A percentile compares a stretch with the other conserved stretches of the same genome.
Evolutionary conservation across 192 early-diverging fungal genomes (phyloP).

Genomic region (Mortierella antarctica): DNA sequence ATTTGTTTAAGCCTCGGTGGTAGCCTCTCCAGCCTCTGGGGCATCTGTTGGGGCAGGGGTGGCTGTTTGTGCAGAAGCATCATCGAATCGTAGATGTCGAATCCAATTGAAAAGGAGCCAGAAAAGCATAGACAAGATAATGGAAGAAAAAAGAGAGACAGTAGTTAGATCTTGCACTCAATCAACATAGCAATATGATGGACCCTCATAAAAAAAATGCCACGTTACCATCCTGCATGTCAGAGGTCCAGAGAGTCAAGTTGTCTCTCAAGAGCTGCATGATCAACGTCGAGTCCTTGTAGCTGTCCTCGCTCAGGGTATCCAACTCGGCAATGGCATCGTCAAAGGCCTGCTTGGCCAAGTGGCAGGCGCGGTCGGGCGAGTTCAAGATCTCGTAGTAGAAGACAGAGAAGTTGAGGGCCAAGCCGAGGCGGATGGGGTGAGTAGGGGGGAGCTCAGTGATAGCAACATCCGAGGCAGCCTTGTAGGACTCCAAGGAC

Average conservation of each 20-base stretch:
- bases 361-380: conserved; percentile 91
- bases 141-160: not conserved
- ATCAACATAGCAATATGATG: not conserved
- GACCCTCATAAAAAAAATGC: not conserved
- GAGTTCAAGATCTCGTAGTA: conserved; percentile 98
- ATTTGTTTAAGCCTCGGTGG: conserved; percentile 6
- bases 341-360: conserved; percentile 95
- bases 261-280: conserved; percentile 99
- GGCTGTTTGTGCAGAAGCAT: not conserved
- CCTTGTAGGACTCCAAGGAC: conserved; percentile 91
- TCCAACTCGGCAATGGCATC: conserved; percentile 96
- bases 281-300: conserved; percentile 98
- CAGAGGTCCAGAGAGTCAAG: conserved; percentile 97
- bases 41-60: not conserved
- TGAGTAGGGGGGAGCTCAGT: conserved; percentile 86
- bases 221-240: conserved; percentile 84
- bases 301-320: conserved; percentile 91
- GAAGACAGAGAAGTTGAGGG: conserved; percentile 98
- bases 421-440: conserved; percentile 97
- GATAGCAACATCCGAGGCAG: conserved; percentile 90
- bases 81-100: not conserved
- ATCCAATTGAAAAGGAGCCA: not conserved
- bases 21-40: conserved; percentile 1
- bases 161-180: not conserved
- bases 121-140: not conserved